phyloP scores from a whole-genome alignment of 495 filamentous ascomycete genomes.

The Neurospora sp. region DNA sequence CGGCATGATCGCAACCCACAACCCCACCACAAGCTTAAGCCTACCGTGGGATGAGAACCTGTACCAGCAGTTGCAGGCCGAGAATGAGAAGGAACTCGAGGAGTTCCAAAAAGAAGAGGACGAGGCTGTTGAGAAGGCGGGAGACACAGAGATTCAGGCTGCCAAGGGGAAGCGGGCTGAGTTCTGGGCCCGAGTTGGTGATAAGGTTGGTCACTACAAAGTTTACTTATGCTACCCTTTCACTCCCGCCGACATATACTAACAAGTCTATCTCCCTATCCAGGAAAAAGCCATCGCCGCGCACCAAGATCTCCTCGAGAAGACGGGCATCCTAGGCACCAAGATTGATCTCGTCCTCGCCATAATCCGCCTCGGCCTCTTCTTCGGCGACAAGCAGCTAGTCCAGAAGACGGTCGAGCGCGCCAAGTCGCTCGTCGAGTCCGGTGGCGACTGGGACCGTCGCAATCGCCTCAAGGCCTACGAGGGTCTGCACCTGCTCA shows the following conservation, averaged over 20 bases:
- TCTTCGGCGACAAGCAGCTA: slow-evolving; percentile 82
- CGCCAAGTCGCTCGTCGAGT: slow-evolving; percentile 81
- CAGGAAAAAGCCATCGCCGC: slow-evolving; percentile 88
- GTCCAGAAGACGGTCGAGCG: slow-evolving; percentile 92
- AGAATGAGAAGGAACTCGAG: slow-evolving; percentile 86
- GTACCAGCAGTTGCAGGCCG: slow-evolving; percentile 74
- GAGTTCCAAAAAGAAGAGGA: slow-evolving; percentile 92
- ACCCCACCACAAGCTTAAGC: slow-evolving; percentile 48
- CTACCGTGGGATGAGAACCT: slow-evolving; percentile 84
- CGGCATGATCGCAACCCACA: slow-evolving; percentile 63
- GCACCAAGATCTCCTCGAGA: slow-evolving; percentile 87
- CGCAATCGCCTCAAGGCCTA: slow-evolving; percentile 97
- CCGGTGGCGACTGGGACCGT: slow-evolving; percentile 95
- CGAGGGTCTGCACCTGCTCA: slow-evolving; percentile 87
- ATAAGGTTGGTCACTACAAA: slow-evolving; percentile 59
- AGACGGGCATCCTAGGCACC: slow-evolving; percentile 85
- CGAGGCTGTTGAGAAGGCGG: slow-evolving; percentile 86
- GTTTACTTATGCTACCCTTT: not conserved
- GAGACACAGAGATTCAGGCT: slow-evolving; percentile 88
- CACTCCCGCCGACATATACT: not conserved
- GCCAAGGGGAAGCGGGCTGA: slow-evolving; percentile 91
- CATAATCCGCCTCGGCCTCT: slow-evolving; percentile 89
- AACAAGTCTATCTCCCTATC: not conserved
- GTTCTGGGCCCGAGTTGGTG: slow-evolving; percentile 85
- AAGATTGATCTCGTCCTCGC: slow-evolving; percentile 96